A percentile compares a stretch with the other conserved stretches of the same genome.
phyloP scores from a whole-genome alignment of 441 rosid genomes.

The Populus tomentosa region DNA sequence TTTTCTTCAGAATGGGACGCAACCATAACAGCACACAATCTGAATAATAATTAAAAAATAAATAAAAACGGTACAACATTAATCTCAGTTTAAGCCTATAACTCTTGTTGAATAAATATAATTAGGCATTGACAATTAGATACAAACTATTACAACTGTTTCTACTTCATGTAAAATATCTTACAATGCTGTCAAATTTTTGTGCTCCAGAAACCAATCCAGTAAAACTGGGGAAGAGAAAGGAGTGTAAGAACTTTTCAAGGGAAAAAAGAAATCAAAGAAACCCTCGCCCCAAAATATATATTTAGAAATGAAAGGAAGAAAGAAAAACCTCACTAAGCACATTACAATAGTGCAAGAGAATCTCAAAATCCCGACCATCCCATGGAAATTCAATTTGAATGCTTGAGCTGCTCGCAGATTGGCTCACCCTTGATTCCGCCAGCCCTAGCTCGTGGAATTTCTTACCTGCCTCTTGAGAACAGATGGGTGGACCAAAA shows the following conservation, averaged over 20 bases:
- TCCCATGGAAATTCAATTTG: slow-evolving; percentile 22
- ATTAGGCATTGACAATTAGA: slow-evolving; percentile 31
- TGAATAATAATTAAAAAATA: neutral
- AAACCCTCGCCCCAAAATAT: slow-evolving; percentile 25
- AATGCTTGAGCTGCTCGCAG: slow-evolving; percentile 21
- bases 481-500: slow-evolving; percentile 36
- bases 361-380: slow-evolving; percentile 56
- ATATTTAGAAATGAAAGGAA: neutral
- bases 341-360: slow-evolving; percentile 52
- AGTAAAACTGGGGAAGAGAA: slow-evolving; percentile 18
- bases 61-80: neutral
- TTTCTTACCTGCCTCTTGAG: slow-evolving; percentile 28
- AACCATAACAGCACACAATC: neutral
- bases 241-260: neutral
- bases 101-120: slow-evolving; percentile 15
- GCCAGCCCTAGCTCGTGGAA: slow-evolving; percentile 42
- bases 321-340: slow-evolving; percentile 20
- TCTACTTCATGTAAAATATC: slow-evolving; percentile 33
- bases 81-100: neutral
- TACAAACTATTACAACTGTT: slow-evolving; percentile 33
- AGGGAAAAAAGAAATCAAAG: slow-evolving; percentile 7
- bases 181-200: slow-evolving; percentile 27
- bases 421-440: slow-evolving; percentile 38
- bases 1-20: neutral
- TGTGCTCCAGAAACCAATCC: slow-evolving; percentile 26